Base-by-base conservation (phyloP, 176 grass and related monocot genomes). In the Aegilops umbellulata region DNA sequence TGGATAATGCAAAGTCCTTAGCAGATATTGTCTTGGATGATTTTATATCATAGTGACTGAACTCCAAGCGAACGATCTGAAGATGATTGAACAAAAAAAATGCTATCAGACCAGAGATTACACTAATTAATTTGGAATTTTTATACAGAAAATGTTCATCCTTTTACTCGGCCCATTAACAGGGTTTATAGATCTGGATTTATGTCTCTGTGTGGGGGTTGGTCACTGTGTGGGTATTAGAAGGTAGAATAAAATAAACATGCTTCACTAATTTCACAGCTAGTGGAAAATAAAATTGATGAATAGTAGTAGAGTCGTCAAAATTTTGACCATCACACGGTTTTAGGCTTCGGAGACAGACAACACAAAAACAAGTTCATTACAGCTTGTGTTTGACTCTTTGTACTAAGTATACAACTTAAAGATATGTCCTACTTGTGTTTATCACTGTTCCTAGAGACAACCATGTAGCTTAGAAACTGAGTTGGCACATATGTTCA, bases 1-100 rank as follows among this genome's bases (percentile, higher is more conserved):
- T 99, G 64, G 97, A 99, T 35, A 99, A 84, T 32, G 97, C 90
- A 74, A 99, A 99, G 65, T 99, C 97, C 80, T 96, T 99, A 3
- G 76, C 90, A 91, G 97, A 89, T 87, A 98, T 95, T 74, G 90
- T 84, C 19, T 90, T 93, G 16, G 86, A 85, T 79, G 92, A 95
- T 81, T 89, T 92, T 53, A 92, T 79, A 90, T 98, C 94, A 88
- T 98, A 98, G 91, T 98, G 97, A 44, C 71, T 84, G 65, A 98
- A 98, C 83, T 98, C 97, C 82, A 98, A 86, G 36, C 84, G 87
- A 88, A 98, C 84, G 69, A 98, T 98, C 97, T 98, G 84, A 74
- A 77, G 36, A 84, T 41, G 65, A 39, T 69, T 35, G 27, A 46
- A 67, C 49, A 36, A 58, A 75, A 69, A 36, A 49, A 26, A 63